Percentiles rank a stretch among this genome's conserved stretches.
Conservation (phyloP, 805 yeast genomes). For the Candida xyloterini region DNA sequence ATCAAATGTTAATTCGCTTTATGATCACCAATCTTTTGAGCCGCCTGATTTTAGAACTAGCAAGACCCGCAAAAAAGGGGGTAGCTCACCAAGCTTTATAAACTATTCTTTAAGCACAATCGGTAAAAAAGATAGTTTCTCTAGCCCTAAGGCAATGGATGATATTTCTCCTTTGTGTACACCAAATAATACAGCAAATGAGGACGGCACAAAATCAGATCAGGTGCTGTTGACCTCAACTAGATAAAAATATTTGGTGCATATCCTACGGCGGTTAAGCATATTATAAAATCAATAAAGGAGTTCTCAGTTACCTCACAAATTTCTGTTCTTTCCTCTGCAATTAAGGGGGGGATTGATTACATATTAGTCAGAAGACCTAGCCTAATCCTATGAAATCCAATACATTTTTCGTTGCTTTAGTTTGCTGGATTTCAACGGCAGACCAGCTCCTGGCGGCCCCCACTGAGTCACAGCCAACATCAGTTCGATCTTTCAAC, state of each 20-base stretch:
- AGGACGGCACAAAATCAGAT: conserved; percentile 1
- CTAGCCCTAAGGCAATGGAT: conserved; percentile 13
- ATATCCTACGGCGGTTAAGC: conserved; percentile 4
- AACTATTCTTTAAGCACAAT: conserved; percentile 20
- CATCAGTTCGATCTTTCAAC: neutral
- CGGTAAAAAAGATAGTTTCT: conserved; percentile 12
- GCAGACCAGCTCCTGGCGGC: conserved; percentile 1
- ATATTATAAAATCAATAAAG: neutral
- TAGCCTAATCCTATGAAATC: neutral
- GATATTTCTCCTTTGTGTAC: conserved; percentile 20
- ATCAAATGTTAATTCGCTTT: conserved; percentile 1
- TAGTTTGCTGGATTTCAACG: neutral
- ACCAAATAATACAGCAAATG: conserved; percentile 4
- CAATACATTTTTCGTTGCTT: neutral
- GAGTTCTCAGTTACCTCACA: neutral
- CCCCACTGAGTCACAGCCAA: neutral
- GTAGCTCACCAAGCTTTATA: conserved; percentile 17
- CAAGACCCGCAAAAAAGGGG: conserved; percentile 18
- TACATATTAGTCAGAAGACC: neutral
- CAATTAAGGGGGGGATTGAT: neutral
- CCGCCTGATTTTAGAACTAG: conserved; percentile 15
- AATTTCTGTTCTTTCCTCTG: neutral
- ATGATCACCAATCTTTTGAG: conserved; percentile 9
- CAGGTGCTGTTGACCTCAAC: conserved; percentile 3
- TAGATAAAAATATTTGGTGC: conserved; percentile 2